Evolutionary conservation across 306 rosid genomes (phyloP).

Genomic region (Cicer cuneatum): DNA sequence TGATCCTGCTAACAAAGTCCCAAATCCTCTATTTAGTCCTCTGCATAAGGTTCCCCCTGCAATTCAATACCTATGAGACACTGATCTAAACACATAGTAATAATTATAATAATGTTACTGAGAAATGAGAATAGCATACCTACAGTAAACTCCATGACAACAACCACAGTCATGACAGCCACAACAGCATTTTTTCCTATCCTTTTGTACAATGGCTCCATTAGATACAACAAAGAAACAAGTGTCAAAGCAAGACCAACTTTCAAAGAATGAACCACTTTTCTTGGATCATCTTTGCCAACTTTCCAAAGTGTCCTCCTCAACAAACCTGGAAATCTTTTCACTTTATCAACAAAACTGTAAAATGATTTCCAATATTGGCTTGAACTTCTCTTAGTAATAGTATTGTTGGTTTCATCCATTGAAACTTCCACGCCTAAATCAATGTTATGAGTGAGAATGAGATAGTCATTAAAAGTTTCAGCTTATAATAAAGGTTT

Average conservation of each 20-base stretch:
- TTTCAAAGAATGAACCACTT: slow-evolving; percentile 80
- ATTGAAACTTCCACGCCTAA: slow-evolving; percentile 51
- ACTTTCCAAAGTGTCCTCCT: slow-evolving; percentile 63
- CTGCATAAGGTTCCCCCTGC: slow-evolving; percentile 90
- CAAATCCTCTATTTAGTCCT: slow-evolving; percentile 93
- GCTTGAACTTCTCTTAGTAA: slow-evolving; percentile 26
- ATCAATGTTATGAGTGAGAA: slow-evolving; percentile 16
- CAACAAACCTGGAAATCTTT: slow-evolving; percentile 47
- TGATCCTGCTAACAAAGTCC: slow-evolving; percentile 82
- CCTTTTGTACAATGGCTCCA: slow-evolving; percentile 71
- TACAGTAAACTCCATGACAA: slow-evolving; percentile 89
- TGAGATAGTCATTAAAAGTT: slow-evolving; percentile 9
- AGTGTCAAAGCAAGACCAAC: slow-evolving; percentile 79
- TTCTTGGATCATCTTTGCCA: slow-evolving; percentile 78
- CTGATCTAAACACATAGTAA: not conserved
- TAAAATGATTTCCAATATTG: slow-evolving; percentile 41
- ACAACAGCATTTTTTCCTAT: slow-evolving; percentile 75
- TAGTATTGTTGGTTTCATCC: slow-evolving; percentile 37
- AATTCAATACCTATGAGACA: not conserved
- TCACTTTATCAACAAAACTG: slow-evolving; percentile 48
- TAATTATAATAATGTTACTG: not conserved
- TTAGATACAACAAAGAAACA: slow-evolving; percentile 73
- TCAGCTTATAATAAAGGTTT: slow-evolving; percentile 7
- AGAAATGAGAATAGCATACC: slow-evolving; percentile 50
- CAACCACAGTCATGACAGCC: slow-evolving; percentile 97